Base-by-base conservation (phyloP, 2,329 filamentous ascomycete species). In the Ophiostoma piceae region DNA sequence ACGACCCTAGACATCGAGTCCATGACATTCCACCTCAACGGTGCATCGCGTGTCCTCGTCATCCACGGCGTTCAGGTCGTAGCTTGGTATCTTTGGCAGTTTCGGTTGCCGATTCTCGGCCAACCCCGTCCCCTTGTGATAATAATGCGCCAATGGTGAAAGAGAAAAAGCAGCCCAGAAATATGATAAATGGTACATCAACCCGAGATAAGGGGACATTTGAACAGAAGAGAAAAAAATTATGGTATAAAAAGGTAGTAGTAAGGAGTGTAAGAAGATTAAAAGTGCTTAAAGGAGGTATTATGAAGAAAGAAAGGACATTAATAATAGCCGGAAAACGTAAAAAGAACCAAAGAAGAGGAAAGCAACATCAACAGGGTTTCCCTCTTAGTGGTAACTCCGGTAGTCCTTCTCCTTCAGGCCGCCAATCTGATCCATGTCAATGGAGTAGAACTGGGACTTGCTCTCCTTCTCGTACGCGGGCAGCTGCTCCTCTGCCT, bases 351-450 rank as follows among this genome's bases (percentile, higher is more conserved):
- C 54, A 67, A 68, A 66, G 35, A 69, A 54, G 70, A 64, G 67
- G 32, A 67, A n/a, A 66, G 62, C 66, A 43, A 67, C 29, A 70
- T 51, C 26, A 66, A 29, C n/a, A 39, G 14, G 51, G 41, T 6
- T 67, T 16, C 37, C 64, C 32, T 32, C n/a, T 68, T 76, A 77
- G 67, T 76, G 73, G 74, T 78, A 80, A 68, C 79, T 76, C 69
- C 75, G 74, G 74, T 79, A 79, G 74, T 90, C 87, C 84, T 96
- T 97, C 84, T 98, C 95, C 81, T 94, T 96, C 75, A 98, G 83
- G 16, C 95, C 95, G 68, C 95, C 95, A 77, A 98, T 96, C 74
- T 92, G 88, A 75, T 98, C 92, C 79, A 99, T 91, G 78, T 99
- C 94, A 75, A 99, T 88, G 3, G 93, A 95, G 79, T 97, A 92